Conservation (phyloP, 108 stramenopile genomes). For the Cylindrotheca fusiformis region DNA sequence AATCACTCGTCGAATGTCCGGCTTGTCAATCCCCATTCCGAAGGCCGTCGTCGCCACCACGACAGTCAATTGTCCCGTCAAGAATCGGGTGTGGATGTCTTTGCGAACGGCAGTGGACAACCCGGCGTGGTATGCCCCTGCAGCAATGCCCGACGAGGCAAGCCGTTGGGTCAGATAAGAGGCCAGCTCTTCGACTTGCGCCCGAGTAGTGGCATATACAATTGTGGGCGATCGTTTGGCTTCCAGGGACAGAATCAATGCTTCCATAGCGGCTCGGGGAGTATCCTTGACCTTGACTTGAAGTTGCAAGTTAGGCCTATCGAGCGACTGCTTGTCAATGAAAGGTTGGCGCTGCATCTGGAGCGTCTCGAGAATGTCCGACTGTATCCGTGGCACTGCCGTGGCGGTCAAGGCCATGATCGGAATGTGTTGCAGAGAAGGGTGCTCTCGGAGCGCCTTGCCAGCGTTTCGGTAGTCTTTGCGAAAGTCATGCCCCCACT, state of each 20-base stretch:
- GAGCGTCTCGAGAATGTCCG: conserved; percentile 64
- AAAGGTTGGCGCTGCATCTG: conserved; percentile 41
- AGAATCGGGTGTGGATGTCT: conserved; percentile 71
- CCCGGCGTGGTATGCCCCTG: conserved; percentile 68
- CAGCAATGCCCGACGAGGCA: background rate
- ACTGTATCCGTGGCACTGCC: conserved; percentile 83
- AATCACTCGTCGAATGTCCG: conserved; percentile 73
- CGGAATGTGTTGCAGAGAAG: conserved; percentile 47
- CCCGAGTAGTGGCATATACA: conserved; percentile 70
- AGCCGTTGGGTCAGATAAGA: conserved; percentile 30
- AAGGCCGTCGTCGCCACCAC: conserved; percentile 96
- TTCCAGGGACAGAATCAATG: conserved; percentile 12
- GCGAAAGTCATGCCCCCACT: conserved; percentile 97
- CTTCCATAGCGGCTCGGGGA: conserved; percentile 43
- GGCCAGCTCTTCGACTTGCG: conserved; percentile 47
- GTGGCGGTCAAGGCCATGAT: conserved; percentile 93
- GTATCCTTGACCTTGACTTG: conserved; percentile 53
- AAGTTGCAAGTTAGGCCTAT: conserved; percentile 89
- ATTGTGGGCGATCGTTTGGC: conserved; percentile 40
- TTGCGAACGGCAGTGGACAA: conserved; percentile 48
- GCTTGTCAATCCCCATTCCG: conserved; percentile 97
- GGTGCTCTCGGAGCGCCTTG: conserved; percentile 41
- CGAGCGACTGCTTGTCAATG: conserved; percentile 69
- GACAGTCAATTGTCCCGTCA: conserved; percentile 69
- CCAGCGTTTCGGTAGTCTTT: conserved; percentile 75